Conservation (phyloP, 345 rosid genomes). For the Reutealis trisperma region DNA sequence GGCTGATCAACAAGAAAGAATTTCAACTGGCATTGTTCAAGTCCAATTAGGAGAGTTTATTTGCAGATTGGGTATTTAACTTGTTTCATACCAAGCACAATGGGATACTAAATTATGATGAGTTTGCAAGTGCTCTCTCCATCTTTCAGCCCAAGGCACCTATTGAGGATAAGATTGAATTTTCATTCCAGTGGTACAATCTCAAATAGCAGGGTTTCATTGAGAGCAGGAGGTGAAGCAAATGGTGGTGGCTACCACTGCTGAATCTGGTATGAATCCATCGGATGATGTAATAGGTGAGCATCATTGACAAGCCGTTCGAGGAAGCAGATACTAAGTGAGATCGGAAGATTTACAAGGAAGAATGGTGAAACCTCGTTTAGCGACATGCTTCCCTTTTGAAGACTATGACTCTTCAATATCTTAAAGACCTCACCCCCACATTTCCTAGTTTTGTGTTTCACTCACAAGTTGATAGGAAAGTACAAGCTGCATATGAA, state of each 20-base stretch:
- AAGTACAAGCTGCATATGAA: background rate
- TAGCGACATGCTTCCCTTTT: slow-evolving; percentile 86
- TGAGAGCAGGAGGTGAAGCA: slow-evolving; percentile 38
- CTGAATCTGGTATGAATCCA: slow-evolving; percentile 36
- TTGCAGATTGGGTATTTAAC: slow-evolving; percentile 36
- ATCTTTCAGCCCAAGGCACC: slow-evolving; percentile 35
- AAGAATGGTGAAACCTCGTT: slow-evolving; percentile 97
- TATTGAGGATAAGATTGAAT: slow-evolving; percentile 33
- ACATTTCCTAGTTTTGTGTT: slow-evolving; percentile 35
- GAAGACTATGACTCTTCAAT: slow-evolving; percentile 50
- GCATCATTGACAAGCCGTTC: slow-evolving; percentile 67
- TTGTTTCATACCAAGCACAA: slow-evolving; percentile 34
- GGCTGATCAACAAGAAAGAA: slow-evolving; percentile 33
- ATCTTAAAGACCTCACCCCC: slow-evolving; percentile 30
- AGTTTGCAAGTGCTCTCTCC: slow-evolving; percentile 29
- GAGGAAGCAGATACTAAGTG: slow-evolving; percentile 99
- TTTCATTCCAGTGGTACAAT: slow-evolving; percentile 32
- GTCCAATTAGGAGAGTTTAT: slow-evolving; percentile 31
- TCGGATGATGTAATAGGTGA: slow-evolving; percentile 28
- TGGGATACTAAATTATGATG: slow-evolving; percentile 30
- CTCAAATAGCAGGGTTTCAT: slow-evolving; percentile 35
- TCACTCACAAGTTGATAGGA: slow-evolving; percentile 32
- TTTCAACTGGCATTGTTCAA: slow-evolving; percentile 34
- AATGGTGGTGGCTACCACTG: slow-evolving; percentile 39
- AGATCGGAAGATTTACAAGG: slow-evolving; percentile 91